These are phyloP conservation scores for Fagus crenata DNA, from an alignment of 306 rosid species.

Conservation along the genomic window DNA sequence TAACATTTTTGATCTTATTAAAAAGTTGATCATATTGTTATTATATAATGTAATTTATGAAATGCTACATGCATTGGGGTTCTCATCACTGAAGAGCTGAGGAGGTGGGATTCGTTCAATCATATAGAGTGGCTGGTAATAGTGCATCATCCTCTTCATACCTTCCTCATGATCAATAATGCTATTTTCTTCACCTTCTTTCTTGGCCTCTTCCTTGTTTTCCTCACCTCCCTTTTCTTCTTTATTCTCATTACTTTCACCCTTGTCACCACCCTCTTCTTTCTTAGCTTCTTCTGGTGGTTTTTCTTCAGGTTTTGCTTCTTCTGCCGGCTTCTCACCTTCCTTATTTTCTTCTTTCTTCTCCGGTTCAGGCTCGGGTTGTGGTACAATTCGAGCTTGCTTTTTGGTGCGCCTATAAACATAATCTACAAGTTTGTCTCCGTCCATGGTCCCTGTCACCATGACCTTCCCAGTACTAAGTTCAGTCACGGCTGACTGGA, in stretches of 20 bases:
- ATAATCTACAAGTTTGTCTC: slow-evolving; percentile 74
- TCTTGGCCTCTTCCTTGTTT: slow-evolving; percentile 36
- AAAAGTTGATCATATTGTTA: not conserved
- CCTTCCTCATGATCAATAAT: slow-evolving; percentile 48
- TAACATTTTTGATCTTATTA: too few species aligned
- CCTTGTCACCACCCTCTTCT: slow-evolving; percentile 38
- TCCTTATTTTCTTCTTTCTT: slow-evolving; percentile 48
- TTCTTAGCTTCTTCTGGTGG: slow-evolving; percentile 46
- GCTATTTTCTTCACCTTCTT: slow-evolving; percentile 31
- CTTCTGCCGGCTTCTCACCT: slow-evolving; percentile 45
- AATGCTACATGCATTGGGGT: slow-evolving; percentile 91
- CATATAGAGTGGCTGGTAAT: slow-evolving; percentile 67
- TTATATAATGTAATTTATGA: slow-evolving; percentile 24
- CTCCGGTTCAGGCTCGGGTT: slow-evolving; percentile 48
- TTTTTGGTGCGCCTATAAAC: slow-evolving; percentile 82
- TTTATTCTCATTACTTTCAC: slow-evolving; percentile 23
- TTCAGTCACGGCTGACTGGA: slow-evolving; percentile 76
- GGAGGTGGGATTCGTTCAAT: slow-evolving; percentile 80
- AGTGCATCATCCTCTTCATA: slow-evolving; percentile 78
- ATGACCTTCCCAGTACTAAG: slow-evolving; percentile 65
- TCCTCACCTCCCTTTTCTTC: slow-evolving; percentile 40
- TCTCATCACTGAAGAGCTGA: slow-evolving; percentile 94
- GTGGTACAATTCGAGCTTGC: slow-evolving; percentile 78
- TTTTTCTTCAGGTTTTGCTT: slow-evolving; percentile 44
- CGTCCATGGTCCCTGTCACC: slow-evolving; percentile 88